Conservation (phyloP, 306 rosid species). For the Prosopis cineraria region DNA sequence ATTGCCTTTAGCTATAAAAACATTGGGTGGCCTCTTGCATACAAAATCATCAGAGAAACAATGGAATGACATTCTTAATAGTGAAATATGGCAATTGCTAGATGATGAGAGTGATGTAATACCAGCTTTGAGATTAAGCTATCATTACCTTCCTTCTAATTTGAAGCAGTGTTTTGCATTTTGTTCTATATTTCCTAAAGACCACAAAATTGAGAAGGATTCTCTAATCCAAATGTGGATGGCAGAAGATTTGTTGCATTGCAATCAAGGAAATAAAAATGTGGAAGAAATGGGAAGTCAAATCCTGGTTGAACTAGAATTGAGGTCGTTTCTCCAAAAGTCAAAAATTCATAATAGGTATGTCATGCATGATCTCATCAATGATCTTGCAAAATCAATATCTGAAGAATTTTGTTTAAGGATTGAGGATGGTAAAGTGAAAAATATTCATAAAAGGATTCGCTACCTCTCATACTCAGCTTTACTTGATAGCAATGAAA, state of each 20-base stretch:
- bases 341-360: too few species aligned
- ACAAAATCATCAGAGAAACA: background rate
- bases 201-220: too few species aligned
- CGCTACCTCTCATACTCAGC: background rate
- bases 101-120: background rate
- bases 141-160: background rate
- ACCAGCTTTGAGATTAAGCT: background rate
- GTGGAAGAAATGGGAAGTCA: background rate
- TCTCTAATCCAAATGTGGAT: too few species aligned
- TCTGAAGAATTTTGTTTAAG: background rate
- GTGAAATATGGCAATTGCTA: background rate
- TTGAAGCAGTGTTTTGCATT: background rate
- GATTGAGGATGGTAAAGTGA: background rate
- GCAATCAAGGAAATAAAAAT: too few species aligned
- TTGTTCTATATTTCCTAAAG: background rate
- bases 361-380: background rate
- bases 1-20: too few species aligned
- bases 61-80: background rate
- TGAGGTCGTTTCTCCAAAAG: background rate
- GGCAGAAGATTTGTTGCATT: too few species aligned
- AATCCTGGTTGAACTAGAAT: background rate
- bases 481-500: rapidly evolving
- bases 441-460: background rate
- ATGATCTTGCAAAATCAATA: background rate
- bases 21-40: background rate